Conservation (phyloP, 2,329 filamentous ascomycete species). For the Thielaviopsis musarum region DNA sequence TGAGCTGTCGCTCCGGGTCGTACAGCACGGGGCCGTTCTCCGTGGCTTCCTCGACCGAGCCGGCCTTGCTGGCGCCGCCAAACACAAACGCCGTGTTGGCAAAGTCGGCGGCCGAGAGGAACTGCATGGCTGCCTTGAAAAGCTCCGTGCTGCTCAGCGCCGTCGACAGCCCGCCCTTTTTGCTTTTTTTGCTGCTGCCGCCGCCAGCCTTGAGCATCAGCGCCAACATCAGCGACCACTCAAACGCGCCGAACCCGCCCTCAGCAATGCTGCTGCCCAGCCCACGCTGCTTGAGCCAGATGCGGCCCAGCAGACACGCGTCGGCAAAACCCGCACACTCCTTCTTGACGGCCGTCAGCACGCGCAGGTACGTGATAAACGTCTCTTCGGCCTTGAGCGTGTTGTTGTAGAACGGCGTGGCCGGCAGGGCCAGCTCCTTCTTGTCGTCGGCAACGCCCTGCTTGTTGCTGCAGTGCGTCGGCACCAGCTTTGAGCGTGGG, state of each 20-base stretch:
- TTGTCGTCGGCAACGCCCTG: constrained; percentile 28
- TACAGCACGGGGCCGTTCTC: constrained; percentile 53
- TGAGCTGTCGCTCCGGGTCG: constrained; percentile 57
- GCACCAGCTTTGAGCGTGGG: constrained; percentile 50
- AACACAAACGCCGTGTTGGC: constrained; percentile 45
- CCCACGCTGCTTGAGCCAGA: constrained; percentile 81
- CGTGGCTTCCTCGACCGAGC: constrained; percentile 21
- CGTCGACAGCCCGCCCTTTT: constrained; percentile 43
- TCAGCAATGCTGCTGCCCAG: constrained; percentile 51
- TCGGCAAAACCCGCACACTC: constrained; percentile 61
- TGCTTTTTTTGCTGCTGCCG: constrained; percentile 21
- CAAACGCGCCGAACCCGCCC: constrained; percentile 85
- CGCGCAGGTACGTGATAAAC: constrained; percentile 56
- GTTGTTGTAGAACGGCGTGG: constrained; percentile 81
- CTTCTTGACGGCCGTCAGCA: constrained; percentile 52
- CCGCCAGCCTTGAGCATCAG: constrained; percentile 59
- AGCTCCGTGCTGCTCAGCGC: constrained; percentile 83
- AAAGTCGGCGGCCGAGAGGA: constrained; percentile 59
- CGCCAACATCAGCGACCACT: constrained; percentile 71
- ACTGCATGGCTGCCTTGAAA: constrained; percentile 89
- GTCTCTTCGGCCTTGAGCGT: constrained; percentile 64
- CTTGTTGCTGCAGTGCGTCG: constrained; percentile 48
- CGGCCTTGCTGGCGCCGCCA: constrained; percentile 19
- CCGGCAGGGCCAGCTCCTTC: constrained; percentile 21
- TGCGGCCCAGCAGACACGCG: constrained; percentile 68